A percentile compares a stretch with the other conserved stretches of the same genome.
Conservation (phyloP, 371 early-diverging fungal species). For the Mycotypha africana region DNA sequence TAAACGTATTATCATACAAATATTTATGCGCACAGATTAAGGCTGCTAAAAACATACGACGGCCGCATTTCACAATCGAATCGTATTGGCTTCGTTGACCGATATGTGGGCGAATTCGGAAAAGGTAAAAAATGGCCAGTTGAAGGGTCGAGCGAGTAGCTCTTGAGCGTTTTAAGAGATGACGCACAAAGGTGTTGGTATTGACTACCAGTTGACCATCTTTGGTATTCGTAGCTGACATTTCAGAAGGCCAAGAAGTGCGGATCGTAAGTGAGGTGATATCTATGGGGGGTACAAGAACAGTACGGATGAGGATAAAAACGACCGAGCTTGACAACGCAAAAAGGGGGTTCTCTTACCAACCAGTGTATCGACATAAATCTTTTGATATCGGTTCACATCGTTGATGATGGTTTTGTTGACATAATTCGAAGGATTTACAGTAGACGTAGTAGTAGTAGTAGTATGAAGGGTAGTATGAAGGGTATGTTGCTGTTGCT, state of each 20-base stretch:
- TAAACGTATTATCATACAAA: slow-evolving; percentile 75
- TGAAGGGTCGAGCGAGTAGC: slow-evolving; percentile 79
- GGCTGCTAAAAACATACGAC: slow-evolving; percentile 80
- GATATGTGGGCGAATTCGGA: slow-evolving; percentile 50
- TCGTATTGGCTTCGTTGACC: slow-evolving; percentile 26
- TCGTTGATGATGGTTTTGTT: slow-evolving; percentile 14
- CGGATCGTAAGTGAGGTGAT: slow-evolving; percentile 50
- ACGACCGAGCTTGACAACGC: too few species aligned
- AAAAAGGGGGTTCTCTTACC: too few species aligned
- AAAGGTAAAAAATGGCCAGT: slow-evolving; percentile 68
- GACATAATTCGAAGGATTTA: too few species aligned
- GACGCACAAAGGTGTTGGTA: slow-evolving; percentile 66
- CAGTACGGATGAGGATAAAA: too few species aligned
- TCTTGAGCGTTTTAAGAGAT: slow-evolving; percentile 70
- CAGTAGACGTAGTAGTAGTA: too few species aligned
- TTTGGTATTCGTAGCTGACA: slow-evolving; percentile 23
- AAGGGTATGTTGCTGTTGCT: too few species aligned
- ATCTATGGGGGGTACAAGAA: slow-evolving; percentile 32
- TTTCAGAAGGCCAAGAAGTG: slow-evolving; percentile 28
- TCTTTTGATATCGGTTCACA: slow-evolving; percentile 17
- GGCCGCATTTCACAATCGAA: slow-evolving; percentile 53
- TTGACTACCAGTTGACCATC: slow-evolving; percentile 52
- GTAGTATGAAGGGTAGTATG: too few species aligned
- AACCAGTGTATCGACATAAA: slow-evolving; percentile 42
- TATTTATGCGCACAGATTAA: slow-evolving; percentile 78